phyloP scores from a whole-genome alignment of 345 rosid species.

The Gossypium turneri region DNA sequence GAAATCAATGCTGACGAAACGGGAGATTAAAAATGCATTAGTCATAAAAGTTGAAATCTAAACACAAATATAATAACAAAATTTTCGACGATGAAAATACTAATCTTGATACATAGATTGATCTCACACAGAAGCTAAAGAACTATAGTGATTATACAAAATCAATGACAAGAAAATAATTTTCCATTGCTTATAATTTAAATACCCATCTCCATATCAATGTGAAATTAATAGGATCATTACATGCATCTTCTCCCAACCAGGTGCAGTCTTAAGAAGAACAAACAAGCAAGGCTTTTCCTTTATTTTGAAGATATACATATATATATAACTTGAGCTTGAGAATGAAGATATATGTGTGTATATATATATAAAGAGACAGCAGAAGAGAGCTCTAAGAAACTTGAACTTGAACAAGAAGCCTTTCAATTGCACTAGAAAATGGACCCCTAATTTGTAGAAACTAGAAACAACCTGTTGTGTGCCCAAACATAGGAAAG shows the following conservation, averaged over 20 bases:
- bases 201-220: background rate
- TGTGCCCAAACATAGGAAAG: no score
- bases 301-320: background rate
- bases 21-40: slow-evolving; percentile 19
- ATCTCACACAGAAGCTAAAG: background rate
- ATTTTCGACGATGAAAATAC: background rate
- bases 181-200: background rate
- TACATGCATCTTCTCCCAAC: background rate
- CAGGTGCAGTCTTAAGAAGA: background rate
- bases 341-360: no score
- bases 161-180: background rate
- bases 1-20: slow-evolving; percentile 39
- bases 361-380: background rate
- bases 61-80: background rate
- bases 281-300: background rate
- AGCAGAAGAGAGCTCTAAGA: background rate
- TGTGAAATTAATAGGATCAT: background rate
- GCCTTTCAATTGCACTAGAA: background rate
- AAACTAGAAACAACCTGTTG: background rate
- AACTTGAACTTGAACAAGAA: background rate
- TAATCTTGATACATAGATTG: background rate
- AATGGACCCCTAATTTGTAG: background rate
- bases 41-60: background rate
- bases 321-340: no score
- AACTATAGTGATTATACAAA: background rate